phyloP scores from a whole-genome alignment of 345 rosid species.

The Lepidium africanum region DNA sequence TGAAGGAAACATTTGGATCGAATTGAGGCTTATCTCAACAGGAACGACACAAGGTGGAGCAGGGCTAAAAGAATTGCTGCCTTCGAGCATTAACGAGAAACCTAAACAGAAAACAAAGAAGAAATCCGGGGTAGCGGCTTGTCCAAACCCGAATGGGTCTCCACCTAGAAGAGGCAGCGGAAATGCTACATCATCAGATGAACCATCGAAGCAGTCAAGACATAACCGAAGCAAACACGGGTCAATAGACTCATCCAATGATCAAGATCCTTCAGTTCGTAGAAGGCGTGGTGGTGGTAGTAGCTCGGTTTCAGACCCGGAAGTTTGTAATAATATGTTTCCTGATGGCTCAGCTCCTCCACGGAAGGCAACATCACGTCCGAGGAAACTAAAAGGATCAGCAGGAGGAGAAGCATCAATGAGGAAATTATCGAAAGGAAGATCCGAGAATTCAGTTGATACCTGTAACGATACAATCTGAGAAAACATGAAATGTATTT shows the following conservation, averaged over 20 bases:
- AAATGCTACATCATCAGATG: slow-evolving; percentile 17
- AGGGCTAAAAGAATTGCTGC: slow-evolving; percentile 18
- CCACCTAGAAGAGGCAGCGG: slow-evolving; percentile 20
- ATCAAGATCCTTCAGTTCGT: slow-evolving; percentile 24
- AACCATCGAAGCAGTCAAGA: slow-evolving; percentile 12
- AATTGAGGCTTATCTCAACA: neutral
- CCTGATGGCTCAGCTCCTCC: slow-evolving; percentile 28
- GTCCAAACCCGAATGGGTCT: slow-evolving; percentile 2
- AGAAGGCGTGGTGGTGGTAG: slow-evolving; percentile 20
- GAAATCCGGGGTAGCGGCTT: neutral
- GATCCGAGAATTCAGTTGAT: slow-evolving; percentile 20
- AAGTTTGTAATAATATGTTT: neutral
- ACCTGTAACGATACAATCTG: slow-evolving; percentile 18
- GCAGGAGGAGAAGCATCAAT: slow-evolving; percentile 24
- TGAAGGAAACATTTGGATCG: neutral
- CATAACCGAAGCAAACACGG: slow-evolving; percentile 20
- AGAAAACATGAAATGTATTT: slow-evolving; percentile 17
- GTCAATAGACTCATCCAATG: slow-evolving; percentile 14
- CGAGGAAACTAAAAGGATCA: slow-evolving; percentile 25
- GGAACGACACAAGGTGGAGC: slow-evolving; percentile 11
- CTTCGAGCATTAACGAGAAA: slow-evolving; percentile 16
- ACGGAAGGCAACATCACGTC: slow-evolving; percentile 20
- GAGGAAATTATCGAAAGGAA: slow-evolving; percentile 21
- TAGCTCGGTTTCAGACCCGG: neutral
- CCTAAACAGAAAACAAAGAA: slow-evolving; percentile 22